Percentiles rank a stretch among this genome's conserved stretches.
These are phyloP conservation scores for Phytopythium delawarense DNA, from an alignment of 352 stramenopile genomes.

Conservation along the genomic window DNA sequence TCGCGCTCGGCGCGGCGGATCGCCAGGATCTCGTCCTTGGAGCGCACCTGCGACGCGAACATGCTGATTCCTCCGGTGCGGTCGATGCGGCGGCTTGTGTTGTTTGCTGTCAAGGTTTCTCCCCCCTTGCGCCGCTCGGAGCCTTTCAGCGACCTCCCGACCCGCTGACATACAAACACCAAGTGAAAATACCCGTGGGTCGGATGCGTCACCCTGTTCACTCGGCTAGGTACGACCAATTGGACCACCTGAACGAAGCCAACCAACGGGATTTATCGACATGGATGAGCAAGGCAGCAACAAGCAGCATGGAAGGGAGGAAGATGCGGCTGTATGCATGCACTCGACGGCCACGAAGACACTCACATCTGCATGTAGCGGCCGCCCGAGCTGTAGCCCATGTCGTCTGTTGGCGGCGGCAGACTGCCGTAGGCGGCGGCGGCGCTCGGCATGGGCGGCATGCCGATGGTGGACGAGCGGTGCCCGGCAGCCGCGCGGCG, in stretches of 20 bases:
- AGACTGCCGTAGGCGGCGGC: slow-evolving; percentile 18
- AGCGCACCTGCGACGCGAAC: slow-evolving; percentile 69
- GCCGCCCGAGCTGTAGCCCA: slow-evolving; percentile 21
- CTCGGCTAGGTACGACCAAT: slow-evolving; percentile 10
- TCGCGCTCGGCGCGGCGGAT: slow-evolving; percentile 72
- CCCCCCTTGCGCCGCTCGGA: slow-evolving; percentile 3
- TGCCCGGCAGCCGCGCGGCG: slow-evolving; percentile 43
- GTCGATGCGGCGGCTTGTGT: not conserved
- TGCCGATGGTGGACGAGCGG: slow-evolving; percentile 12
- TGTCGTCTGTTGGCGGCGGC: slow-evolving; percentile 19
- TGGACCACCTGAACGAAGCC: not conserved
- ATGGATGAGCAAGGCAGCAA: too few relatives aligned
- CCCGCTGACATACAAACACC: slow-evolving; percentile 10
- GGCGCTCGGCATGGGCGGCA: slow-evolving; percentile 1
- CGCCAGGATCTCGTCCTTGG: slow-evolving; percentile 81
- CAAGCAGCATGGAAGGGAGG: too few relatives aligned
- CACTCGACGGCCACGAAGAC: not conserved
- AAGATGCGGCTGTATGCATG: not conserved
- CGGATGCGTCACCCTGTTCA: not conserved
- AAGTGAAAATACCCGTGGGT: slow-evolving; percentile 8
- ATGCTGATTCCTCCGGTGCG: slow-evolving; percentile 22
- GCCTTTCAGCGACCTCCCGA: slow-evolving; percentile 5
- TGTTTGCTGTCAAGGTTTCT: slow-evolving; percentile 2
- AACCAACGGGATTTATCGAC: not conserved
- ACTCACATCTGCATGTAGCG: slow-evolving; percentile 45